Evolutionary conservation across 2,329 filamentous ascomycete species (phyloP), one percentile per base, ranked within the genome.

Genomic region (Talaromyces sp.): DNA sequence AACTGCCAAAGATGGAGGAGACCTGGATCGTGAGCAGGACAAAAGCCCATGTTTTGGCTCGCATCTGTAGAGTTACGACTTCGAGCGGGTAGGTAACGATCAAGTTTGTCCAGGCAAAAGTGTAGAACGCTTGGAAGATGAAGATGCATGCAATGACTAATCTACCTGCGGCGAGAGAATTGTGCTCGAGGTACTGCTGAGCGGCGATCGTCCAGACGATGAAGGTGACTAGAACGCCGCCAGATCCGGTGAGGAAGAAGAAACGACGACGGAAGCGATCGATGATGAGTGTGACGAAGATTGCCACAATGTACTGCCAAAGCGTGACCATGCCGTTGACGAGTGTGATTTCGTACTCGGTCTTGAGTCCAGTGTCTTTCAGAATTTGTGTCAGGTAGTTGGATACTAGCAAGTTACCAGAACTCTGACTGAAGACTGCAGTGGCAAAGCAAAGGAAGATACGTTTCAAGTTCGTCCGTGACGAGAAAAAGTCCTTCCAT

Each of bases 201-300:
- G 81, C 79, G 43, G 73, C 79, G 9, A 77, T 86, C 1, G 74
- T 87, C 52, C 80, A 84, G 54, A 81, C 83, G 1, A 79, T 85
- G 50, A 78, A 79, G 37, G 70, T 79, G 59, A 69, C 73, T n/a
- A 73, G 70, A 27, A 71, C 73, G 10, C 69, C 74, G 13, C 73
- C 74, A 6, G 78, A 80, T 47, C 80, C 79, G 8, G 75, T 75
- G 49, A 77, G 74, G 52, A 86, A 77, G 60, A 72, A 70, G 61
- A 80, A 80, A 66, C 77, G 83, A 9, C 70, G 70, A 13, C 64
- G 63, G 67, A 72, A 70, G 3, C 69, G 71, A 66, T 80, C 72
- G 10, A 81, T 74, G 1, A 79, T 58, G n/a, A 73, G 65, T 0
- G 79, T 77, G 41, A 80, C 75, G 5, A 69, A 67, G 9, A 82